phyloP scores from a whole-genome alignment of 106 monocot species.

The Acorus gramineus region DNA sequence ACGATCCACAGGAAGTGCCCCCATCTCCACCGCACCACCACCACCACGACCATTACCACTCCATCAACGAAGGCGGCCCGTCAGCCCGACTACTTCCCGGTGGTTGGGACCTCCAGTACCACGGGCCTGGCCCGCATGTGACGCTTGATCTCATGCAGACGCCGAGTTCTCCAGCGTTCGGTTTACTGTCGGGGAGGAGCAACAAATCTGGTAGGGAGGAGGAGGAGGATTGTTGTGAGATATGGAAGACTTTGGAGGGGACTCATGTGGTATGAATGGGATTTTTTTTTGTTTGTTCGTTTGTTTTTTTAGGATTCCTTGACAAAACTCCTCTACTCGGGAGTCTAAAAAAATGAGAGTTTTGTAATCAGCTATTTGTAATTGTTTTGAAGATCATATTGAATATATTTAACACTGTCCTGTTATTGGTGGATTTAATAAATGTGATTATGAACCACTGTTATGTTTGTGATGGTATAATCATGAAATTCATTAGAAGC shows the following conservation, averaged over 20 bases:
- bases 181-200: slow-evolving; percentile 16
- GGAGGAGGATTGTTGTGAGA: slow-evolving; percentile 37
- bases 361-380: no score
- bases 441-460: no score
- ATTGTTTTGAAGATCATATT: no score
- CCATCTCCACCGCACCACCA: slow-evolving; percentile 3
- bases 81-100: neutral
- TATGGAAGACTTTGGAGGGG: slow-evolving; percentile 37
- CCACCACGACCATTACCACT: neutral
- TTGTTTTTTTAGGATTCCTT: no score
- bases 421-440: no score
- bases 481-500: no score
- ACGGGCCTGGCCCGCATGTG: slow-evolving; percentile 14
- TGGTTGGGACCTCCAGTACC: slow-evolving; percentile 23
- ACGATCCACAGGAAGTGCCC: neutral
- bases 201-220: slow-evolving; percentile 14
- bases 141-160: slow-evolving; percentile 62
- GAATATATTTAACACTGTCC: no score
- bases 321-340: no score
- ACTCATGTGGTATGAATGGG: slow-evolving; percentile 19
- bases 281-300: no score
- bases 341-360: no score
- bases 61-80: no score
- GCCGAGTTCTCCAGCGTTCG: slow-evolving; percentile 15
- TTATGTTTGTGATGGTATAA: no score